Evolutionary conservation across 2,329 filamentous ascomycete species (phyloP).

Genomic region (Cercospora nicotianae): DNA sequence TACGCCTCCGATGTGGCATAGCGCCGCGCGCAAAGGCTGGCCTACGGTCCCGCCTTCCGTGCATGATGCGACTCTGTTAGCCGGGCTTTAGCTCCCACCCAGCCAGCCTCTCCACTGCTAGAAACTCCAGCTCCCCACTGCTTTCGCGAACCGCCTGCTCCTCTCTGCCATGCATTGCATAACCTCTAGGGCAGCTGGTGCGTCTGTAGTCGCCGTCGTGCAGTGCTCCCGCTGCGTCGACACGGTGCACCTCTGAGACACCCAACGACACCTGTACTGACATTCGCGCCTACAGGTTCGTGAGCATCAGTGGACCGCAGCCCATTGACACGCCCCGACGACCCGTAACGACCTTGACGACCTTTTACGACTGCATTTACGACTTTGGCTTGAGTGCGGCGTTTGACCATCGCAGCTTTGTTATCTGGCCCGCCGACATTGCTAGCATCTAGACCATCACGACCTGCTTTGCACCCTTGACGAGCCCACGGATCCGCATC

Average conservation of each 20-base stretch:
- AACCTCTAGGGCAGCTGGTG: conserved; percentile 38
- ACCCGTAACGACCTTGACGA: conserved; percentile 40
- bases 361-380: conserved; percentile 39
- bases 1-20: conserved; percentile 23
- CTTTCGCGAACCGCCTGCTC: conserved; percentile 34
- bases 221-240: conserved; percentile 31
- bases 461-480: conserved; percentile 20
- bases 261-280: conserved; percentile 22
- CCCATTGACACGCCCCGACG: conserved; percentile 35
- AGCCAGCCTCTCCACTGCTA: conserved; percentile 34
- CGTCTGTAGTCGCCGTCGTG: conserved; percentile 38
- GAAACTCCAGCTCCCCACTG: conserved; percentile 33
- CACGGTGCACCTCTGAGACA: conserved; percentile 21
- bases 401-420: conserved; percentile 32
- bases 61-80: conserved; percentile 19
- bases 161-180: conserved; percentile 40
- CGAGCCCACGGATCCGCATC: conserved; percentile 22
- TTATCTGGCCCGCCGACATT: conserved; percentile 28
- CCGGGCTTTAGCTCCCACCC: conserved; percentile 24
- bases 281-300: conserved; percentile 24
- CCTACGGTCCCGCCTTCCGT: conserved; percentile 23
- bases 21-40: conserved; percentile 22
- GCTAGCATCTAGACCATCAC: conserved; percentile 30
- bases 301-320: conserved; percentile 31
- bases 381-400: conserved; percentile 31